phyloP scores from a whole-genome alignment of 306 rosid species.

The Quercus gilva region DNA sequence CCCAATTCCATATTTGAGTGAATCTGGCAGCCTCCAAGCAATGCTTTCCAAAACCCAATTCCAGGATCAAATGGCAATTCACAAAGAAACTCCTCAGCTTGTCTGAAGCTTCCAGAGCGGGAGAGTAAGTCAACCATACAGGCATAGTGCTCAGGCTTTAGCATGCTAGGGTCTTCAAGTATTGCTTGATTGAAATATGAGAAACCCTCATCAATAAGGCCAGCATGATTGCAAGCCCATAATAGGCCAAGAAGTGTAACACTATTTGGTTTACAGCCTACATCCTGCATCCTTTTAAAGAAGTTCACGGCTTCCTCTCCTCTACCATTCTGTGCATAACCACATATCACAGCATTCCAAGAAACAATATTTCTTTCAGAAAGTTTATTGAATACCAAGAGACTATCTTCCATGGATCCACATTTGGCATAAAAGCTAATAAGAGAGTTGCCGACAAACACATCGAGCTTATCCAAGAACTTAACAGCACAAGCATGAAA shows the following conservation, averaged over 20 bases:
- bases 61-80: conserved; percentile 75
- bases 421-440: conserved; percentile 82
- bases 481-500: conserved; percentile 82
- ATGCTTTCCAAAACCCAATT: conserved; percentile 88
- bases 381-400: conserved; percentile 53
- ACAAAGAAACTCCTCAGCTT: conserved; percentile 58
- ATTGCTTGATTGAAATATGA: conserved; percentile 58
- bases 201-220: conserved; percentile 70
- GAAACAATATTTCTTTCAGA: conserved; percentile 58
- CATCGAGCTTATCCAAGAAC: conserved; percentile 64
- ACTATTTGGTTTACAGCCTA: conserved; percentile 49
- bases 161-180: conserved; percentile 40
- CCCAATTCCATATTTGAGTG: conserved; percentile 70
- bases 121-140: conserved; percentile 86
- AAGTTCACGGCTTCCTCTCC: conserved; percentile 69
- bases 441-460: conserved; percentile 65
- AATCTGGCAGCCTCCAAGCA: conserved; percentile 91
- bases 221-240: conserved; percentile 92
- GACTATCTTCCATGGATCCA: conserved; percentile 81
- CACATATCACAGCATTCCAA: conserved; percentile 87
- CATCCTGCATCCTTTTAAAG: conserved; percentile 53
- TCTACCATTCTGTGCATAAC: conserved; percentile 88
- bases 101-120: conserved; percentile 63
- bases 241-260: conserved; percentile 76
- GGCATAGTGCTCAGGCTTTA: conserved; percentile 86